Evolutionary conservation across 306 rosid genomes (phyloP).

Genomic region (Senna siamea): DNA sequence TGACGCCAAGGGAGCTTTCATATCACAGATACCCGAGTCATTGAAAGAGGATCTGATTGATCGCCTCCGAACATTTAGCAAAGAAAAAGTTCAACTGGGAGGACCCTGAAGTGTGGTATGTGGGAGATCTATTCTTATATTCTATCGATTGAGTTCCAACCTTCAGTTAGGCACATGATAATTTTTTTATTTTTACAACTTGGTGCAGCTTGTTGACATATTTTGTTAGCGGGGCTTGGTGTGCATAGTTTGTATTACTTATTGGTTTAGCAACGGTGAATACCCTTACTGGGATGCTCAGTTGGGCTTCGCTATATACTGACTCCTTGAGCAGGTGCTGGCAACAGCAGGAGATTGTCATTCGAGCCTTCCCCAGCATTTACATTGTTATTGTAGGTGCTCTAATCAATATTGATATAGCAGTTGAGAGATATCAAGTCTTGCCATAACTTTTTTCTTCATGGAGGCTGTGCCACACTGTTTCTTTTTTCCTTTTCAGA

Average conservation of each 20-base stretch:
- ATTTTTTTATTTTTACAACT: constrained; percentile 18
- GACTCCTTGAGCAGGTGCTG: constrained; percentile 49
- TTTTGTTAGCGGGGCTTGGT: constrained; percentile 42
- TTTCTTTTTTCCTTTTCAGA: constrained; percentile 42
- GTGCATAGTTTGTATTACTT: constrained; percentile 52
- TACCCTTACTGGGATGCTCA: constrained; percentile 39
- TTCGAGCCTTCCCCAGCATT: constrained; percentile 32
- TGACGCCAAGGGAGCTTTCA: constrained; percentile 60
- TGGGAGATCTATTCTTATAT: constrained; percentile 12
- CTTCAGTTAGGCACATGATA: constrained; percentile 33
- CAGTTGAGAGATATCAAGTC: constrained; percentile 41
- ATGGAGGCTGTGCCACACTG: constrained; percentile 55
- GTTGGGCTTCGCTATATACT: constrained; percentile 42
- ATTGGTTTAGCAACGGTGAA: constrained; percentile 41
- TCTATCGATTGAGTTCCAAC: constrained; percentile 12
- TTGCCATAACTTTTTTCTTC: constrained; percentile 46
- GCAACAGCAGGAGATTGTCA: constrained; percentile 35
- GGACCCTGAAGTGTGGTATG: constrained; percentile 50
- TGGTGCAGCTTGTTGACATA: constrained; percentile 54
- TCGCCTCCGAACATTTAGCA: constrained; percentile 60
- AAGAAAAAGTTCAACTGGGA: constrained; percentile 49
- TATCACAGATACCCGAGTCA: constrained; percentile 67
- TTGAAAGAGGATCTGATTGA: constrained; percentile 64
- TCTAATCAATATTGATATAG: constrained; percentile 37
- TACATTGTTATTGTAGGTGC: constrained; percentile 40